Evolutionary conservation across 441 rosid genomes (phyloP).

Genomic region (Corymbia citriodora): DNA sequence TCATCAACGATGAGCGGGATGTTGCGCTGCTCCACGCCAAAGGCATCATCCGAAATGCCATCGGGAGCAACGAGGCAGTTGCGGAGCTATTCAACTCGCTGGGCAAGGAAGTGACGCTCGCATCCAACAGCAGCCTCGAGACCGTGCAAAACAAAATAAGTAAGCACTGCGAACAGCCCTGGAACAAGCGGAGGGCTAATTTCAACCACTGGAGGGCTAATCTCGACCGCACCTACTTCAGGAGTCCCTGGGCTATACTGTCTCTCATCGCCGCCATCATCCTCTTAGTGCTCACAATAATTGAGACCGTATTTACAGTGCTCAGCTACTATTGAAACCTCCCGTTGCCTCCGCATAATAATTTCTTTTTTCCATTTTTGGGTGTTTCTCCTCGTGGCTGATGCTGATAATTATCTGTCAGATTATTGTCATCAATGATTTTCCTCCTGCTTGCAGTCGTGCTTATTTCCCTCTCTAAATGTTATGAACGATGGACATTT

Average conservation of each 20-base stretch:
- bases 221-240: background rate
- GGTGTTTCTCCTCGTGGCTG: background rate
- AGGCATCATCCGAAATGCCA: background rate
- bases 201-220: too few species aligned
- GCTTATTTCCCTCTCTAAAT: background rate
- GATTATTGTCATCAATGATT: background rate
- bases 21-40: constrained; percentile 6
- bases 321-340: background rate
- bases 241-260: constrained; percentile 13
- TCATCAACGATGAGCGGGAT: constrained; percentile 16
- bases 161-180: background rate
- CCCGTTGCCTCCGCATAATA: background rate
- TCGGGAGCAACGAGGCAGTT: constrained; percentile 19
- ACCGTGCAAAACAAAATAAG: background rate
- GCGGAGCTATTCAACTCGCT: constrained; percentile 15
- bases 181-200: background rate
- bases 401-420: background rate
- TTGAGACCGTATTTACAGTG: constrained; percentile 14
- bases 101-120: constrained; percentile 10
- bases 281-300: background rate
- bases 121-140: background rate
- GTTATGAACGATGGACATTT: background rate
- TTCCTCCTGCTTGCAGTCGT: background rate
- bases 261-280: constrained; percentile 14
- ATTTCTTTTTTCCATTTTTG: background rate